Evolutionary conservation across 306 rosid species (phyloP).

Genomic region (Benincasa hispida): DNA sequence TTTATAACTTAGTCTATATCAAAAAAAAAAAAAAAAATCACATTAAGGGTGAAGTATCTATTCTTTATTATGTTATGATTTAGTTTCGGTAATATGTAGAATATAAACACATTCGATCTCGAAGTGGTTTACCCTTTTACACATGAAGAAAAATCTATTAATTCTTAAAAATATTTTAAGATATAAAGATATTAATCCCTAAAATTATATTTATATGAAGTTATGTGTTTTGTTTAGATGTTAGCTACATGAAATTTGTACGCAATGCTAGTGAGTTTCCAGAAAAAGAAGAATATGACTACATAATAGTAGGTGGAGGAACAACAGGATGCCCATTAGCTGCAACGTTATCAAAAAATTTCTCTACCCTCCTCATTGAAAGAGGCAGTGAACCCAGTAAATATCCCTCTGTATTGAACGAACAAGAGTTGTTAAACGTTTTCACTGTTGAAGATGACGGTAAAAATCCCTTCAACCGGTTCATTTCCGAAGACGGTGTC

Average conservation of each 20-base stretch:
- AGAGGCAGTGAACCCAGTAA: conserved; percentile 5
- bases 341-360: conserved; percentile 15
- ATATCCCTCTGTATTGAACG: background rate
- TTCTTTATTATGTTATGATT: too few species aligned
- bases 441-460: background rate
- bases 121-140: too few species aligned
- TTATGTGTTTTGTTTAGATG: background rate
- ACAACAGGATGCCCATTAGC: conserved; percentile 27
- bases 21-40: too few species aligned
- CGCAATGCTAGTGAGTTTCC: background rate
- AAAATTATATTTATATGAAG: too few species aligned
- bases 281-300: conserved; percentile 11
- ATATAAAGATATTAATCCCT: too few species aligned
- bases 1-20: too few species aligned
- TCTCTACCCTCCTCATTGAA: conserved; percentile 10
- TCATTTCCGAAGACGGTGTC: conserved; percentile 14
- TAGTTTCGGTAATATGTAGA: too few species aligned
- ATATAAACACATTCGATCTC: too few species aligned
- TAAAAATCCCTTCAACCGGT: background rate
- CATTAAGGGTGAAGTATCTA: too few species aligned
- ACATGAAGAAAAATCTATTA: too few species aligned
- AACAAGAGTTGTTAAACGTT: background rate
- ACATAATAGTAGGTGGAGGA: conserved; percentile 26
- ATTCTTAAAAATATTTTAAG: too few species aligned
- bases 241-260: conserved; percentile 13